Conservation (phyloP, 495 filamentous ascomycete species). For the Aspergillus indologenus region DNA sequence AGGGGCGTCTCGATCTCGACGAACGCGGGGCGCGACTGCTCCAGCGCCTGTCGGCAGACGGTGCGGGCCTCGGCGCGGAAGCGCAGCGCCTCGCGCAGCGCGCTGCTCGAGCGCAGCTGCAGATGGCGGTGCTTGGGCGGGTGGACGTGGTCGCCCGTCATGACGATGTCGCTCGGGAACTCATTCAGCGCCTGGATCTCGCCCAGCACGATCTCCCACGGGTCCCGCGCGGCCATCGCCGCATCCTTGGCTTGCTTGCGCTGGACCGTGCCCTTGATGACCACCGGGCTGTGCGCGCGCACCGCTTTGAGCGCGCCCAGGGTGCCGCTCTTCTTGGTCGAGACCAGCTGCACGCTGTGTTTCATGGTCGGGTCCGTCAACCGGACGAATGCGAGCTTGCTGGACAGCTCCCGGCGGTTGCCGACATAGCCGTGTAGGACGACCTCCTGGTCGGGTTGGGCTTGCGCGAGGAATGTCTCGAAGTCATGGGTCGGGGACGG, state of each 20-base stretch:
- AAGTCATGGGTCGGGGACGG: conserved; percentile 48
- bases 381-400: conserved; percentile 66
- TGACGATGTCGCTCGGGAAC: conserved; percentile 72
- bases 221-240: conserved; percentile 28
- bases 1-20: conserved; percentile 86
- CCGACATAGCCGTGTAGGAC: conserved; percentile 72
- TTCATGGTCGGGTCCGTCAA: conserved; percentile 50
- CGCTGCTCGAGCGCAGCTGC: conserved; percentile 69
- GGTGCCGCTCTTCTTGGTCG: conserved; percentile 39
- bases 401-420: conserved; percentile 57
- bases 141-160: conserved; percentile 67
- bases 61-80: conserved; percentile 54
- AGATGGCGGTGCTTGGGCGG: conserved; percentile 74
- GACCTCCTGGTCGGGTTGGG: conserved; percentile 48
- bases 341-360: conserved; percentile 52
- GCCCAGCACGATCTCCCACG: conserved; percentile 60
- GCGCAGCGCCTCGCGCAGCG: conserved; percentile 58
- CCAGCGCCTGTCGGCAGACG: conserved; percentile 52
- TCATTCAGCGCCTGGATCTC: conserved; percentile 67
- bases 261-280: conserved; percentile 48
- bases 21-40: conserved; percentile 48
- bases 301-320: conserved; percentile 48
- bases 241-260: conserved; percentile 35
- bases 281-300: conserved; percentile 51
- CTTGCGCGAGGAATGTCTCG: conserved; percentile 38